These are phyloP conservation scores for Botrytis fragariae DNA, from an alignment of 2,329 filamentous ascomycete species.

Conservation along the genomic window DNA sequence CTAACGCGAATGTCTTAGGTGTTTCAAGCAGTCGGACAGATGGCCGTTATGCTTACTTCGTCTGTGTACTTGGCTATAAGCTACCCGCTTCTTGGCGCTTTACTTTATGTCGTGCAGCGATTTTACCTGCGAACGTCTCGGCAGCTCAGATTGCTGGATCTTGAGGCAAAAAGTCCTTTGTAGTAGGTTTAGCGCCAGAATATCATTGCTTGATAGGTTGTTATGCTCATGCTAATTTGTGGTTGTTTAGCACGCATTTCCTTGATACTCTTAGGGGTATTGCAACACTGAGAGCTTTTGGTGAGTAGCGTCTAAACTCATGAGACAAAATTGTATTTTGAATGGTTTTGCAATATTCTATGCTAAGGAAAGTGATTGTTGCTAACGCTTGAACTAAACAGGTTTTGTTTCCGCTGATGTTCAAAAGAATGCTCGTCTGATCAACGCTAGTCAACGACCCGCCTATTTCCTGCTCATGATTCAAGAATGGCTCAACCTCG, in stretches of 20 bases:
- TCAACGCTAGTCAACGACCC: conserved; percentile 55
- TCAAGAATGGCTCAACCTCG: conserved; percentile 55
- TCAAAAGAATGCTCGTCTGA: conserved; percentile 42
- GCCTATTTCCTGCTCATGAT: conserved; percentile 56
- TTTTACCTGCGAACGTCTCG: conserved; percentile 48
- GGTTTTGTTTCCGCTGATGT: conserved; percentile 13
- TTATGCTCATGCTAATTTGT: background rate
- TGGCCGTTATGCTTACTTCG: conserved; percentile 17
- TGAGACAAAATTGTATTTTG: background rate
- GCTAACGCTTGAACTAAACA: background rate
- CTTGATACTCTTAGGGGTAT: conserved; percentile 46
- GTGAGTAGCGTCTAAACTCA: conserved; percentile 38
- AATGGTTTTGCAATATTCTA: background rate
- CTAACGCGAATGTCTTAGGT: background rate
- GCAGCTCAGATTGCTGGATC: conserved; percentile 47
- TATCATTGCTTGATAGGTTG: background rate
- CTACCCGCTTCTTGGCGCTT: conserved; percentile 19
- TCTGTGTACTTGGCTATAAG: conserved; percentile 18
- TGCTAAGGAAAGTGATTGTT: background rate
- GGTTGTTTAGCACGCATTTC: conserved; percentile 40
- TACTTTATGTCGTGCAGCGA: conserved; percentile 38
- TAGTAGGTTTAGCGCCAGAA: conserved; percentile 33
- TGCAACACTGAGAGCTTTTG: conserved; percentile 47
- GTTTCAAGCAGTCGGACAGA: conserved; percentile 10
- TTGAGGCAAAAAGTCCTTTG: conserved; percentile 45